phyloP scores from a whole-genome alignment of 805 yeast genomes.

The Diddensiella caesifluorescens region DNA sequence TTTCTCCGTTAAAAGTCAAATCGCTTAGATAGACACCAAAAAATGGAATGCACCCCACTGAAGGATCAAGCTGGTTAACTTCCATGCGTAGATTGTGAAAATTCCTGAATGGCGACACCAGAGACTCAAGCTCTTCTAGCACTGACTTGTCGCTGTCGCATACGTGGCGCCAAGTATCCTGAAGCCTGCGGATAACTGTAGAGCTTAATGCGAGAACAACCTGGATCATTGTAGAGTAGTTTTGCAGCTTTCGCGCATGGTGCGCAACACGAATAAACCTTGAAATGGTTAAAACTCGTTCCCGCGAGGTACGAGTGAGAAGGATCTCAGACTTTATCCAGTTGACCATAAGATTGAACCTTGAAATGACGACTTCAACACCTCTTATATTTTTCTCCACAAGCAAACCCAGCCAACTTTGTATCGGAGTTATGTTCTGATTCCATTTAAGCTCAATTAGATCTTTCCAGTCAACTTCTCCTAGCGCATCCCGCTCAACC shows the following conservation, averaged over 20 bases:
- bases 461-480: slow-evolving; percentile 90
- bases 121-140: slow-evolving; percentile 60
- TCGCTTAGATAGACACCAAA: slow-evolving; percentile 83
- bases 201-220: slow-evolving; percentile 76
- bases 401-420: slow-evolving; percentile 78
- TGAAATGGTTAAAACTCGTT: slow-evolving; percentile 68
- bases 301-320: slow-evolving; percentile 53
- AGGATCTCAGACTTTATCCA: slow-evolving; percentile 90
- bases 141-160: slow-evolving; percentile 66
- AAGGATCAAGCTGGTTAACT: slow-evolving; percentile 53
- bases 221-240: slow-evolving; percentile 84
- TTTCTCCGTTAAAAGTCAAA: slow-evolving; percentile 65
- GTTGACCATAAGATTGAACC: slow-evolving; percentile 84
- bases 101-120: slow-evolving; percentile 71
- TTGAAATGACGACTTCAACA: slow-evolving; percentile 69
- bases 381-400: slow-evolving; percentile 59
- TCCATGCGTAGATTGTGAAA: slow-evolving; percentile 62
- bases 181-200: slow-evolving; percentile 51
- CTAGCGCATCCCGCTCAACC: slow-evolving; percentile 76
- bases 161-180: slow-evolving; percentile 68
- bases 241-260: slow-evolving; percentile 65
- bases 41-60: slow-evolving; percentile 83
- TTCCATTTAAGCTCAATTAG: slow-evolving; percentile 73
- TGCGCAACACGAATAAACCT: slow-evolving; percentile 83
- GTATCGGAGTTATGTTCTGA: slow-evolving; percentile 57